Base-by-base conservation (phyloP, 2,329 filamentous ascomycete species). In the Fusarium pininemorale region DNA sequence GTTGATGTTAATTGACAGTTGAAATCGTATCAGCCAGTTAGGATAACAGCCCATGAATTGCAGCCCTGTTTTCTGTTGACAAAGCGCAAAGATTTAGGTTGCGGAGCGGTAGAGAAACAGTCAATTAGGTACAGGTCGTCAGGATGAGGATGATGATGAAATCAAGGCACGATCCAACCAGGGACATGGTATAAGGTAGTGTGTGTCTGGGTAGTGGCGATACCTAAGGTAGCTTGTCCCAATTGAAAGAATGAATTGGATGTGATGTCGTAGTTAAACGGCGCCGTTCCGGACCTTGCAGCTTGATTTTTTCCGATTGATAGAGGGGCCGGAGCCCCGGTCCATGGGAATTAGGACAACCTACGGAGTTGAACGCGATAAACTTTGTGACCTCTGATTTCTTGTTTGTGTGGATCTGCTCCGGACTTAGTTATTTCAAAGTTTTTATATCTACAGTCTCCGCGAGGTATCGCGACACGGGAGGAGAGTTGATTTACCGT, bases 301-400 rank as follows among this genome's bases (percentile, higher is more conserved):
- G 56, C 63, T 72, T 70, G 42, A 42, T 63, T 70, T 62, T 64
- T 73, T 73, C 62, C 62, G 69, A 60, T 37, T 69, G 66, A 73
- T 69, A 55, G 73, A 75, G 72, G 69, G 69, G 69, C 73, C 59
- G 58, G 35, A 32, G 65, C 69, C 73, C 72, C 47, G 62, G 73
- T 73, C 44, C 30, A 53, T 67, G 69, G 72, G 37, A 68, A 50
- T 59, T 11, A 28, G 38, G 42, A 44, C 22, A 65, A 13, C 47
- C 20, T 30, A 35, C 32, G 32, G 32, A 35, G 32, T 35, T n/a
- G 15, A 18, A 35, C 44, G 41, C 28, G 30, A 64, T 66, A 66
- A 47, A 57, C 44, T 51, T 41, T 39, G 41, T 39, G 35, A 30
- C 47, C 45, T 57, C 41, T n/a, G 24, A 26, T 45, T 53, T 37